phyloP scores from a whole-genome alignment of 768 basidiomycete species.

The Hysterangium stoloniferum region DNA sequence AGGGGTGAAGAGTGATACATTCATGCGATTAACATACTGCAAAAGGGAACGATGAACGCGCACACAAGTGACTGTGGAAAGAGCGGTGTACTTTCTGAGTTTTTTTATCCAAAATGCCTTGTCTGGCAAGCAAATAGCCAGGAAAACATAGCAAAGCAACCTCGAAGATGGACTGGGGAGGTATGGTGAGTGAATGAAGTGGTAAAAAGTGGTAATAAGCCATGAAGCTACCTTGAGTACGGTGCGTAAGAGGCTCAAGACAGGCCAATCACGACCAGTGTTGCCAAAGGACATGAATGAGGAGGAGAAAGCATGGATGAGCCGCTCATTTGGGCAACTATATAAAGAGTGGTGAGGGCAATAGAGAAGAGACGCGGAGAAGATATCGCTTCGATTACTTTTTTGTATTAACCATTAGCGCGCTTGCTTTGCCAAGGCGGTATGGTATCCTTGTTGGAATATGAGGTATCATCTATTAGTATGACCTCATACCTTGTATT shows the following conservation, averaged over 20 bases:
- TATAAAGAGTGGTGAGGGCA: not conserved
- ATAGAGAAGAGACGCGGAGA: too few relatives aligned
- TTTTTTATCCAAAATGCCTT: conserved; percentile 79
- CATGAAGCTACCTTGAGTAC: conserved; percentile 5
- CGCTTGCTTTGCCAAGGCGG: too few relatives aligned
- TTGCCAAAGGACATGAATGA: not conserved
- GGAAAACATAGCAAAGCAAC: conserved; percentile 82
- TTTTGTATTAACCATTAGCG: too few relatives aligned
- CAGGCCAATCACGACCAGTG: too few relatives aligned
- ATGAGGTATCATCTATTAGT: too few relatives aligned
- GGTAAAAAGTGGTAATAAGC: not conserved
- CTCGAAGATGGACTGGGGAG: conserved; percentile 70
- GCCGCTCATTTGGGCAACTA: not conserved
- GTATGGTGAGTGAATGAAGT: not conserved
- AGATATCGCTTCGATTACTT: too few relatives aligned
- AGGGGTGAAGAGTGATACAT: conserved; percentile 85
- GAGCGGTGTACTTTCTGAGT: conserved; percentile 63
- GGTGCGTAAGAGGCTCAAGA: not conserved
- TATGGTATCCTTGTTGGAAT: too few relatives aligned
- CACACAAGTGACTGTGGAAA: not conserved
- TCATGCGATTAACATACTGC: conserved; percentile 72
- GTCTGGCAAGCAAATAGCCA: conserved; percentile 71
- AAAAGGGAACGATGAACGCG: conserved; percentile 10
- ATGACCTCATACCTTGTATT: too few relatives aligned
- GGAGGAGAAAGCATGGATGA: not conserved